Evolutionary conservation across 2,329 filamentous ascomycete species (phyloP), one percentile per base, ranked within the genome.

Genomic region (Penicillium sp.): DNA sequence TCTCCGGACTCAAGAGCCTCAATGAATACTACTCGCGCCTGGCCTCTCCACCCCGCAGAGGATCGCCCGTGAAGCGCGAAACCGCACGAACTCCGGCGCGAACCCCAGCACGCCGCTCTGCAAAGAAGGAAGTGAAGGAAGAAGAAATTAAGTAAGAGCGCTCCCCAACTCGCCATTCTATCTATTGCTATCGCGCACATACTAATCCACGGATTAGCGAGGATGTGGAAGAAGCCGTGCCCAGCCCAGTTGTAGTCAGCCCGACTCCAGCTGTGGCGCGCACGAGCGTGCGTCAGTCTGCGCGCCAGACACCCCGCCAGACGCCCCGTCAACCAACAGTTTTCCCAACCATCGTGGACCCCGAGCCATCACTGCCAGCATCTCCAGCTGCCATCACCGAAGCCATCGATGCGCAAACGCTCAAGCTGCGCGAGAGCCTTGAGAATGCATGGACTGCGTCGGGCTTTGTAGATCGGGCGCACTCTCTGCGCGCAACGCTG

Each of bases 11-110:
- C 64, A 77, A 86, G 54, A 81, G 79, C 55, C 84, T 96, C 71
- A 78, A 83, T 60, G 86, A 89, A 59, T 97, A 91, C 82, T 97
- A 90, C 80, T 85, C 82, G 82, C 74, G 70, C 67, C 55, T 77
- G 49, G 61, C 58, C 39, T 72, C 55, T 74, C 79, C 70, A 45
- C 71, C 66, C 61, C 73, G 63, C 61, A 66, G 66, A 43, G 59
- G 59, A 44, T 83, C 82, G 48, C 82, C 82, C 7, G 70, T 78
- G 39, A 84, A 84, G 72, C 77, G 76, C 66, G 78, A 80, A 57
- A 67, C 70, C 17, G 5, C 6, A 77, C 79, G 33, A 67, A 63
- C 38, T 54, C 75, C 27, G 1, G 15, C 6, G 77, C 79, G 33
- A 66, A 63, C 38, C 50, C 75, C 29, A 63, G 77, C 10, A 60